Percentiles rank a stretch among this genome's conserved stretches.
Conservation (phyloP, 2,329 filamentous ascomycete genomes). For the Fusarium agapanthi region DNA sequence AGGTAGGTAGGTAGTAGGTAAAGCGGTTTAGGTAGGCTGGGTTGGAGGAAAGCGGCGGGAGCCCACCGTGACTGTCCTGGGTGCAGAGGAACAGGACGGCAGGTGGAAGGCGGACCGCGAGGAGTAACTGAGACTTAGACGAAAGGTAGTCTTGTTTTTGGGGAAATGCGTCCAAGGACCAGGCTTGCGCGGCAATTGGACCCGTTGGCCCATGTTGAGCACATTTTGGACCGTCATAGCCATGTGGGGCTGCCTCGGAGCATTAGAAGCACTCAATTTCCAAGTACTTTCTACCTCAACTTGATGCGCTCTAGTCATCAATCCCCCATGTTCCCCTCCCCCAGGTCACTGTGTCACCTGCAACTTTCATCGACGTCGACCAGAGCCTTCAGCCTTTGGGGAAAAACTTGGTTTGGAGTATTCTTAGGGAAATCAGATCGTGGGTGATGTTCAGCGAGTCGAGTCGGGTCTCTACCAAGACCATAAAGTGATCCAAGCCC, state of each 20-base stretch:
- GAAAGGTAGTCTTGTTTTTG: constrained; percentile 19
- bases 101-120: constrained; percentile 4
- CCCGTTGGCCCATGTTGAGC: background rate
- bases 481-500: constrained; percentile 11
- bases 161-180: constrained; percentile 9
- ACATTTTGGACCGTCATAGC: background rate
- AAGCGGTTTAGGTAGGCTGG: constrained; percentile 25
- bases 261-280: constrained; percentile 6
- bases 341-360: constrained; percentile 36
- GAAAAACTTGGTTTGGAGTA: constrained; percentile 2
- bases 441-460: background rate
- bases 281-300: constrained; percentile 24
- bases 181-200: constrained; percentile 7
- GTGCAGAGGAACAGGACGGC: constrained; percentile 22
- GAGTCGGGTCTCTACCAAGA: background rate
- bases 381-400: constrained; percentile 16
- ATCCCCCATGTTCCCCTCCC: constrained; percentile 29
- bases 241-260: constrained; percentile 35
- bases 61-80: constrained; percentile 21
- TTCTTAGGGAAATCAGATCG: background rate
- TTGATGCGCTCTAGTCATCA: constrained; percentile 11
- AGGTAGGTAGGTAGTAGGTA: background rate
- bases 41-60: constrained; percentile 19
- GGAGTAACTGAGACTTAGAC: constrained; percentile 6
- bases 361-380: constrained; percentile 38